Evolutionary conservation across 257 asterid species (phyloP).

Genomic region (Handroanthus guayacan): DNA sequence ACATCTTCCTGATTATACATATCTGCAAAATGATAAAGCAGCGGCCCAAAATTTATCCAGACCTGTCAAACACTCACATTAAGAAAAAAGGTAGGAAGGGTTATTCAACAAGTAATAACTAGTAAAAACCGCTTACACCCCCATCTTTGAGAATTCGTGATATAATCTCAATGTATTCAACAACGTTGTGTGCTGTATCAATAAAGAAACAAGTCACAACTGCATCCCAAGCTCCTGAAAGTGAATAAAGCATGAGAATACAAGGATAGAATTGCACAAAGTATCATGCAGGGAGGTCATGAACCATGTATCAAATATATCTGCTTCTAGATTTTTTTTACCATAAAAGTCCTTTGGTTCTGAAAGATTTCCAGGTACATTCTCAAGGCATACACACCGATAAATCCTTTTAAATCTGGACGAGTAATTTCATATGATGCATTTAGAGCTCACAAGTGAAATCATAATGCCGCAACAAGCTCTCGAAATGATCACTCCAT

Average conservation of each 20-base stretch:
- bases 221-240: slow-evolving; percentile 95
- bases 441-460: slow-evolving; percentile 13
- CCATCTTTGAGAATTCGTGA: slow-evolving; percentile 89
- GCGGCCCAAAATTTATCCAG: slow-evolving; percentile 96
- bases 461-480: slow-evolving; percentile 16
- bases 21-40: slow-evolving; percentile 96
- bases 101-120: slow-evolving; percentile 31
- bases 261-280: slow-evolving; percentile 15
- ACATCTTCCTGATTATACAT: slow-evolving; percentile 81
- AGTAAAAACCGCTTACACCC: slow-evolving; percentile 69
- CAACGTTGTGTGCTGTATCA: slow-evolving; percentile 98
- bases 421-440: not conserved
- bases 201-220: slow-evolving; percentile 97
- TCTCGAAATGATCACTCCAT: not conserved
- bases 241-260: slow-evolving; percentile 24
- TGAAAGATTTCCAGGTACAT: not conserved
- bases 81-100: slow-evolving; percentile 32
- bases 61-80: slow-evolving; percentile 61
- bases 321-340: slow-evolving; percentile 20
- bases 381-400: not conserved
- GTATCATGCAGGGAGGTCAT: slow-evolving; percentile 19
- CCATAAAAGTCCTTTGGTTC: slow-evolving; percentile 10
- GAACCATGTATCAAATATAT: not conserved
- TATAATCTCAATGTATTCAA: slow-evolving; percentile 86
- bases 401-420: not conserved